Base-by-base conservation (phyloP, 768 basidiomycete genomes). In the Hypholoma sublateritium region DNA sequence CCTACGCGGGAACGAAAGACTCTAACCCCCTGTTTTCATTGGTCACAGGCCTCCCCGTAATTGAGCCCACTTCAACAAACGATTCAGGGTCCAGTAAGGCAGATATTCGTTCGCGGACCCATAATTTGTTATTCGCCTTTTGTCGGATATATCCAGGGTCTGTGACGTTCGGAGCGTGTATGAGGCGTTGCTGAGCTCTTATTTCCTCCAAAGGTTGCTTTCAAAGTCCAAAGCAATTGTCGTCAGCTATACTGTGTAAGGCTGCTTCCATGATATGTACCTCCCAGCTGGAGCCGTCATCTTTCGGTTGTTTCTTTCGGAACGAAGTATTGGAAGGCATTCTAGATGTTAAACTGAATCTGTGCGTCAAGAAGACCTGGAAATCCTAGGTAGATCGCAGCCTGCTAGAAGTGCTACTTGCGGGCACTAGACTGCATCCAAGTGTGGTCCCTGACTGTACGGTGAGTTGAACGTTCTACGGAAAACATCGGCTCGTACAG, bases 101-200 rank as follows among this genome's bases (percentile, higher is more conserved):
- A 11, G 59, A 56, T 9, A 77, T 61, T n/a, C 75, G 72, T 57
- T 77, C 74, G 14, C 72, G 72, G 46, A 77, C 73, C 75, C 75
- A 77, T 8, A 77, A 67, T 45, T 77, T 77, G 13, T 65, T 66
- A 53, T 72, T 72, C 3, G 66, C 67, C 53, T 73, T 74, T 59
- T 77, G 75, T 13, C 75, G 68, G 22, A 70, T 67, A 56, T 77
- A 77, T 42, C 75, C 75, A 37, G 73, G 71, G 50, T 75, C 72
- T 14, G 68, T 60, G 16, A 66, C 59, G 49, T 74, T 72, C 34
- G 75, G 74, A 1, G 59, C 56, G 35, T 66, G 71, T 42, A 73
- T 65, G 4, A 73, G 59, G 24, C 53, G 55, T 50, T 74, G 73
- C 39, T 75, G 70, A 48, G 70, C 68, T 48, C 64, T 65, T 8